Evolutionary conservation across 2,329 filamentous ascomycete genomes (phyloP).

Genomic region (Teratosphaeriaceae sp.): DNA sequence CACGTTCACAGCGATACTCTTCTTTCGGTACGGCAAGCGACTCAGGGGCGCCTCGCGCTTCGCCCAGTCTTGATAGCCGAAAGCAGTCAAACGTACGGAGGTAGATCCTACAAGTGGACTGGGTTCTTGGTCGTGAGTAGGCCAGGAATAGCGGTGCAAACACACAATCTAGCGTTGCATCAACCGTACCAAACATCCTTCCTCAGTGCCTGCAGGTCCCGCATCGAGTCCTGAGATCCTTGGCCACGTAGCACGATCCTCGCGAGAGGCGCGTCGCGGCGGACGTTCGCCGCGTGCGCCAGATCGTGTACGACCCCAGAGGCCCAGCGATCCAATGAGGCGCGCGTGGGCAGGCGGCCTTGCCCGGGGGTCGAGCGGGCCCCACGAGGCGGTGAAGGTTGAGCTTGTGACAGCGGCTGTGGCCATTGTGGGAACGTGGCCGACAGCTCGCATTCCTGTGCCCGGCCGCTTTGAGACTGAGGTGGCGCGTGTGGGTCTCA

Average conservation of each 20-base stretch:
- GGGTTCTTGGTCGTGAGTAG: neutral
- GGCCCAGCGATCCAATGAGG: slow-evolving; percentile 11
- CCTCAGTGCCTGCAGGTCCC: slow-evolving; percentile 1
- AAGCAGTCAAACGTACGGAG: slow-evolving; percentile 19
- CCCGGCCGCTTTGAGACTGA: slow-evolving; percentile 1
- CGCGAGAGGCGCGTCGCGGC: neutral
- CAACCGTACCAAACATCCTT: neutral
- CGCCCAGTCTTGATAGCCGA: slow-evolving; percentile 30
- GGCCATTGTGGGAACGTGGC: slow-evolving; percentile 19
- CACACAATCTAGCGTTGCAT: neutral
- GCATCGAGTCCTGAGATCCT: neutral
- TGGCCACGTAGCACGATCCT: neutral
- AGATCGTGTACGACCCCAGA: slow-evolving; percentile 20
- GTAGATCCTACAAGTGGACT: slow-evolving; percentile 14
- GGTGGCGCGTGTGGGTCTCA: neutral
- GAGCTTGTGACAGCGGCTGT: slow-evolving; percentile 20
- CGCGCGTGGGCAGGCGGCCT: slow-evolving; percentile 9
- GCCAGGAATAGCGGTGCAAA: slow-evolving; percentile 7
- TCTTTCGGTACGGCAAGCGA: slow-evolving; percentile 44
- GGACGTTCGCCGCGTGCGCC: slow-evolving; percentile 3
- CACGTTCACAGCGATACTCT: slow-evolving; percentile 34
- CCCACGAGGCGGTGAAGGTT: slow-evolving; percentile 15
- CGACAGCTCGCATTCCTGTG: slow-evolving; percentile 12
- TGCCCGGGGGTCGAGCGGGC: slow-evolving; percentile 12
- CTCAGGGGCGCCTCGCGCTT: slow-evolving; percentile 43